phyloP scores from a whole-genome alignment of 1,284 basidiomycete species.

The Leccinum ponderosum region DNA sequence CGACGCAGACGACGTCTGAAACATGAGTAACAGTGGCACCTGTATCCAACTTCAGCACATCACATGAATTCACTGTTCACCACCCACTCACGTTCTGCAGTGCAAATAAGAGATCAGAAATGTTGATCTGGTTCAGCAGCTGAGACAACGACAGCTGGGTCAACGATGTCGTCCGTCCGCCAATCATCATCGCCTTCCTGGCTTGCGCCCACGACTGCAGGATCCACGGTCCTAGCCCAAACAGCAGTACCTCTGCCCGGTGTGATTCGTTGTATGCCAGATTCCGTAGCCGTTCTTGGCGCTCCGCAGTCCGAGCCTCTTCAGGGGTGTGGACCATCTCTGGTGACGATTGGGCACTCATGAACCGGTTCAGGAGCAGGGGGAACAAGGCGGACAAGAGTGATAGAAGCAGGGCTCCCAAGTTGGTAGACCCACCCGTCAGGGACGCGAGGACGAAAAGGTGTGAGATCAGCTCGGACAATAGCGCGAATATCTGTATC shows the following conservation, averaged over 20 bases:
- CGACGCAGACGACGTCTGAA: constrained; percentile 69
- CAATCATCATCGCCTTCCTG: constrained; percentile 55
- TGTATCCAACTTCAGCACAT: constrained; percentile 26
- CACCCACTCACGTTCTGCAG: constrained; percentile 62
- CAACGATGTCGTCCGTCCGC: constrained; percentile 47
- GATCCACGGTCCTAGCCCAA: constrained; percentile 82
- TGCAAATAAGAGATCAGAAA: constrained; percentile 61
- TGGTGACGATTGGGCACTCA: constrained; percentile 39
- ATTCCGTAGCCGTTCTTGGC: constrained; percentile 70
- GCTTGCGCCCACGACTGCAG: constrained; percentile 70
- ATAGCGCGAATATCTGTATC: constrained; percentile 65
- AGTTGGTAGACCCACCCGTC: constrained; percentile 55
- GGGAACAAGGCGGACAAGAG: constrained; percentile 58
- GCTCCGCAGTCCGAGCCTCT: constrained; percentile 61
- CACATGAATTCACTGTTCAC: neutral
- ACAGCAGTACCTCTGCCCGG: constrained; percentile 76
- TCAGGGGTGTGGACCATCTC: constrained; percentile 49
- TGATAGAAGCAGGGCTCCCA: constrained; percentile 60
- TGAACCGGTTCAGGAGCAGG: constrained; percentile 50
- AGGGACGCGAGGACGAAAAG: constrained; percentile 67
- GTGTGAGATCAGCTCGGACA: constrained; percentile 71
- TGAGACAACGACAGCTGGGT: constrained; percentile 40
- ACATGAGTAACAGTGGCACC: constrained; percentile 70
- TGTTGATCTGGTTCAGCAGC: constrained; percentile 55
- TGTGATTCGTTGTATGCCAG: constrained; percentile 69